A percentile compares a stretch with the other conserved stretches of the same genome.
Evolutionary conservation across 371 early-diverging fungal genomes (phyloP).

Genomic region (Choanephora cucurbitarum): DNA sequence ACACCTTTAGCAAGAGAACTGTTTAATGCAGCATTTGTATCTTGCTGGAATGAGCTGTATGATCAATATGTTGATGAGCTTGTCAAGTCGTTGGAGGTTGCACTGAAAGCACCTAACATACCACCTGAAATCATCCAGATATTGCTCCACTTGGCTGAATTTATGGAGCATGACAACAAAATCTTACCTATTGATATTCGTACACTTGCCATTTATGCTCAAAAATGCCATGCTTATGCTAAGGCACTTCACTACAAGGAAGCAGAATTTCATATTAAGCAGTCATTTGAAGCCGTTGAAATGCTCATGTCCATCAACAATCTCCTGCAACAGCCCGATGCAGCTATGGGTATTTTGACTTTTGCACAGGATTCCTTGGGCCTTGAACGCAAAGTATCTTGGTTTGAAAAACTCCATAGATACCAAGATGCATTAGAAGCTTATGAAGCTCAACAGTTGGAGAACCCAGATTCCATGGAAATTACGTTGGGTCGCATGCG

Average conservation of each 20-base stretch:
- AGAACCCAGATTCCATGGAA: constrained; percentile 75
- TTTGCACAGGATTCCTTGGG: constrained; percentile 89
- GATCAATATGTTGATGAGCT: constrained; percentile 94
- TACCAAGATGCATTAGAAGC: constrained; percentile 95
- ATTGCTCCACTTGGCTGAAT: constrained; percentile 93
- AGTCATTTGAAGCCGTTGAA: constrained; percentile 87
- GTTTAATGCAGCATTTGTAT: constrained; percentile 97
- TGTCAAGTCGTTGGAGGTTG: constrained; percentile 83
- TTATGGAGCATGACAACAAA: constrained; percentile 98
- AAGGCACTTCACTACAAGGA: constrained; percentile 98
- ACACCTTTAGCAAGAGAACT: constrained; percentile 87
- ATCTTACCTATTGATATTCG: constrained; percentile 92
- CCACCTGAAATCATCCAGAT: constrained; percentile 93
- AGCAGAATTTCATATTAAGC: constrained; percentile 88
- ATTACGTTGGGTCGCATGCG: constrained; percentile 88
- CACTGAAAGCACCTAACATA: constrained; percentile 81
- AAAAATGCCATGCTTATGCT: constrained; percentile 94
- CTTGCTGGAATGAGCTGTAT: constrained; percentile 93
- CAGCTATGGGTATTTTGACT: constrained; percentile 93
- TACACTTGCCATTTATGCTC: constrained; percentile 88
- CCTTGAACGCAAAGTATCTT: constrained; percentile 85
- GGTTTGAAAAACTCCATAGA: constrained; percentile 93
- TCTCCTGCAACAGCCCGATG: constrained; percentile 94
- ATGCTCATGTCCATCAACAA: constrained; percentile 95
- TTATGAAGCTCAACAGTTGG: constrained; percentile 81